Percentiles rank a stretch among this genome's conserved stretches.
Evolutionary conservation across 2,329 filamentous ascomycete genomes (phyloP).

Genomic region (Penicillium sp.): DNA sequence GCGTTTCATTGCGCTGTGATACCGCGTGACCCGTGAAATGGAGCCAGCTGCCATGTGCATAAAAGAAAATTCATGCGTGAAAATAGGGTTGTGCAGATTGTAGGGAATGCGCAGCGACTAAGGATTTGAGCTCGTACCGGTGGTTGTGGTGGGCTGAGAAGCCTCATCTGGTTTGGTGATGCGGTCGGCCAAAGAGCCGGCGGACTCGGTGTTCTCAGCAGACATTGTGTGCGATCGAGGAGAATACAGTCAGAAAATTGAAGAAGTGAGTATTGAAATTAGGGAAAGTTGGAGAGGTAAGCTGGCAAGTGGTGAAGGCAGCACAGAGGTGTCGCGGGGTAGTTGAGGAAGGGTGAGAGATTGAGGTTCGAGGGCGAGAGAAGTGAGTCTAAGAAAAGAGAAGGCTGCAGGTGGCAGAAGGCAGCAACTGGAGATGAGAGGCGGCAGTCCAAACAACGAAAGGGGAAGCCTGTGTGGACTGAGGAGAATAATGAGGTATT

Average conservation of each 20-base stretch:
- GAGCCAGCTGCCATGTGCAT: not conserved
- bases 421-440: not conserved
- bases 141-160: constrained; percentile 15
- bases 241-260: not conserved
- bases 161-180: constrained; percentile 49
- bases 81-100: not conserved
- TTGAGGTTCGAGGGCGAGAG: not conserved
- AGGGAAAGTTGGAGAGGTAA: not conserved
- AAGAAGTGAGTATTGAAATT: not conserved
- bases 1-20: not conserved
- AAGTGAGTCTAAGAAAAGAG: not conserved
- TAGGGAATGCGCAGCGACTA: not conserved
- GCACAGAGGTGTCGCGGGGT: not conserved
- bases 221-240: constrained; percentile 38
- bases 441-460: not conserved
- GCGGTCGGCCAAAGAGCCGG: constrained; percentile 53
- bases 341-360: not conserved
- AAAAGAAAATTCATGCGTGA: not conserved
- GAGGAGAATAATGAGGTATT: not conserved
- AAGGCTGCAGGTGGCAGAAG: not conserved
- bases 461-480: constrained; percentile 5
- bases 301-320: not conserved
- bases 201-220: constrained; percentile 38
- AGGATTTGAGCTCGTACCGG: constrained; percentile 34
- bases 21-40: not conserved